phyloP scores from a whole-genome alignment of 2,329 filamentous ascomycete species.

The Chrysosporium keratinophilum region DNA sequence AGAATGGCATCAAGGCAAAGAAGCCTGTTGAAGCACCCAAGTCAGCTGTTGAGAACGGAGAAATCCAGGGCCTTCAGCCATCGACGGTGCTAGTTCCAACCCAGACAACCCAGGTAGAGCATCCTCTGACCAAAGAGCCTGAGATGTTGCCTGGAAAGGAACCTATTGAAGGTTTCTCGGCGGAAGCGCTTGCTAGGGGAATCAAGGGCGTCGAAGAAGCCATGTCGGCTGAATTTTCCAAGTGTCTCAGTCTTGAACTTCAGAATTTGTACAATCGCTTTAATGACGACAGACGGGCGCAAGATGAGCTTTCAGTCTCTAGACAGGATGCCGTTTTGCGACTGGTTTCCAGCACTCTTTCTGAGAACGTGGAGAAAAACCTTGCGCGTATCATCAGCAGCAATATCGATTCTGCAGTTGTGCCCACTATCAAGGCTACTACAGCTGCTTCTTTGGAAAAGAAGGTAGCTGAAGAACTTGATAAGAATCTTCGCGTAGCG shows the following conservation, averaged over 20 bases:
- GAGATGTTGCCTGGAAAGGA: not conserved
- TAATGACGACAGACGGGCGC: constrained; percentile 58
- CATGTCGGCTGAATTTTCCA: constrained; percentile 41
- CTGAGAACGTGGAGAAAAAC: constrained; percentile 63
- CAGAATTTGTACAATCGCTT: constrained; percentile 49
- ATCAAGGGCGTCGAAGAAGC: constrained; percentile 45
- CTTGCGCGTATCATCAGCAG: constrained; percentile 65
- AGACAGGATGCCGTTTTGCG: constrained; percentile 60
- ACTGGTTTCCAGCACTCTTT: constrained; percentile 57
- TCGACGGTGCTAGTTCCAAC: not conserved
- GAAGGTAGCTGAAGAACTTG: constrained; percentile 58
- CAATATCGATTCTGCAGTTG: constrained; percentile 62
- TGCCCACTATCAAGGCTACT: constrained; percentile 62
- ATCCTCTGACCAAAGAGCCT: not conserved
- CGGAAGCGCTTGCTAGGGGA: constrained; percentile 49
- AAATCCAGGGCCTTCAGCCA: not conserved
- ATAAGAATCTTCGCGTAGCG: constrained; percentile 53
- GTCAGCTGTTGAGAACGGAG: not conserved
- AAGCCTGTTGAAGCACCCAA: constrained; percentile 18
- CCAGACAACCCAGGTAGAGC: not conserved
- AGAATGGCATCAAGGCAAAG: constrained; percentile 40
- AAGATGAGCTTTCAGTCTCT: constrained; percentile 52
- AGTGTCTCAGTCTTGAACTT: constrained; percentile 41
- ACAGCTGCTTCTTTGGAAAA: constrained; percentile 60
- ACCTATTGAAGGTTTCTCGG: not conserved